Evolutionary conservation across 106 monocot genomes (phyloP), one percentile per base, ranked within the genome.

Genomic region (Iris macrosiphon): DNA sequence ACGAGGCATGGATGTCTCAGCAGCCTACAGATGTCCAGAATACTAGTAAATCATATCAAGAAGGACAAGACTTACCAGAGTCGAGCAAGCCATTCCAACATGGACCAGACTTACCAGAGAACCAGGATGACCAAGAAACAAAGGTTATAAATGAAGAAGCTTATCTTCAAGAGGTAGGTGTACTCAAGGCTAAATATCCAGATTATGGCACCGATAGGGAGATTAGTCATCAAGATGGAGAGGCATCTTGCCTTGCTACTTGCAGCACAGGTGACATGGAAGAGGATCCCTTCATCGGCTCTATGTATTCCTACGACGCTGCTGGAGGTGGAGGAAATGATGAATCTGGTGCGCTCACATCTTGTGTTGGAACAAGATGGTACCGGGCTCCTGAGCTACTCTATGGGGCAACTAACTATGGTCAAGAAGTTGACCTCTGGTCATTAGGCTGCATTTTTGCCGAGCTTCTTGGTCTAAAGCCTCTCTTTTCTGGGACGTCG

Each of bases 351-450:
- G 61, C 48, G 11, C 49, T 96, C 24, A 96, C 86, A 12, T 79
- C 82, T 26, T 86, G 86, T 61, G 96, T 90, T 26, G 96, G 90
- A 47, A 90, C 96, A 3, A 60, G 90, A 19, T 96, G 96, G 83
- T 96, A 72, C 52, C 76, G 77, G 33, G 85, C 96, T 39, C 96
- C 90, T 7, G 96, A 96, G 62, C 67, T 96, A 13, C 83, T 96
- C 12, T 90, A 80, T 45, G 96, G 96, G 16, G 82, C 90, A 0
- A 77, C 79, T 30, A 64, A 49, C 52, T 96, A 86, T 64, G 96
- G 86, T 4, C 62, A 45, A 20, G 83, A 90, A 57, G 52, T 87
- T 16, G 96, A 90, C 55, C 70, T 90, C 18, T 96, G 90, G 86
- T 76, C 90, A 29, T 57, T 96, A 49, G 90, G 96, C 5, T 90